A percentile compares a stretch with the other conserved stretches of the same genome.
These are phyloP conservation scores for Ophiostoma montium DNA, from an alignment of 2,329 filamentous ascomycete species.

Conservation along the genomic window DNA sequence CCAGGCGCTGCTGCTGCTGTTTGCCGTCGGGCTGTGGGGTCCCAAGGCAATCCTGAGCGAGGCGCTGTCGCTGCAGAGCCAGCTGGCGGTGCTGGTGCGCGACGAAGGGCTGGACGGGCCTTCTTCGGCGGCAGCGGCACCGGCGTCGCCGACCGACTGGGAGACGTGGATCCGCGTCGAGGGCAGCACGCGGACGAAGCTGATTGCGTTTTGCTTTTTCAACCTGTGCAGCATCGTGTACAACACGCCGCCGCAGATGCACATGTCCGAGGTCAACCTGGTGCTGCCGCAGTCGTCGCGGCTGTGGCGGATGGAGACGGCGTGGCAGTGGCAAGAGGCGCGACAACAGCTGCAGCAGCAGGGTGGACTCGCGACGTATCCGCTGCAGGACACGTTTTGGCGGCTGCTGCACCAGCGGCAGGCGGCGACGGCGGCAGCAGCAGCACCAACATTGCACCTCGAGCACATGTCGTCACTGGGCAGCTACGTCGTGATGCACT, in stretches of 20 bases:
- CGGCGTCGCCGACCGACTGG: slow-evolving; percentile 34
- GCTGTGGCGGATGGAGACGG: slow-evolving; percentile 41
- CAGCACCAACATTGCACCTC: slow-evolving; percentile 20
- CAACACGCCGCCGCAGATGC: slow-evolving; percentile 41
- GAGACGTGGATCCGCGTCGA: slow-evolving; percentile 46
- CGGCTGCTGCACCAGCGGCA: slow-evolving; percentile 29
- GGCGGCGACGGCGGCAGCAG: neutral
- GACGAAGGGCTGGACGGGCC: slow-evolving; percentile 41
- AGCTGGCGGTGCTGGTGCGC: slow-evolving; percentile 41
- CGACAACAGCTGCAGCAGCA: slow-evolving; percentile 30
- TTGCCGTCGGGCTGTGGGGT: slow-evolving; percentile 47
- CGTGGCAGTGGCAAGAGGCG: slow-evolving; percentile 47
- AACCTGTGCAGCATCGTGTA: slow-evolving; percentile 49
- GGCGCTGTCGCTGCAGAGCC: slow-evolving; percentile 43
- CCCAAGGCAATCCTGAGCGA: slow-evolving; percentile 46
- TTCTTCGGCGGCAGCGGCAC: slow-evolving; percentile 27
- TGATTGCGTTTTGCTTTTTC: slow-evolving; percentile 48
- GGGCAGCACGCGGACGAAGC: slow-evolving; percentile 41
- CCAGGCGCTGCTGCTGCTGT: slow-evolving; percentile 46
- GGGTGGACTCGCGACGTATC: slow-evolving; percentile 41
- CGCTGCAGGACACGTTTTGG: slow-evolving; percentile 29
- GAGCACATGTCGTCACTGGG: slow-evolving; percentile 44
- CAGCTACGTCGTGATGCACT: slow-evolving; percentile 59
- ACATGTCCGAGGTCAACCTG: slow-evolving; percentile 46
- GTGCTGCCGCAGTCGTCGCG: slow-evolving; percentile 39